Conservation (phyloP, 768 basidiomycete genomes). For the Mycena indigotica region DNA sequence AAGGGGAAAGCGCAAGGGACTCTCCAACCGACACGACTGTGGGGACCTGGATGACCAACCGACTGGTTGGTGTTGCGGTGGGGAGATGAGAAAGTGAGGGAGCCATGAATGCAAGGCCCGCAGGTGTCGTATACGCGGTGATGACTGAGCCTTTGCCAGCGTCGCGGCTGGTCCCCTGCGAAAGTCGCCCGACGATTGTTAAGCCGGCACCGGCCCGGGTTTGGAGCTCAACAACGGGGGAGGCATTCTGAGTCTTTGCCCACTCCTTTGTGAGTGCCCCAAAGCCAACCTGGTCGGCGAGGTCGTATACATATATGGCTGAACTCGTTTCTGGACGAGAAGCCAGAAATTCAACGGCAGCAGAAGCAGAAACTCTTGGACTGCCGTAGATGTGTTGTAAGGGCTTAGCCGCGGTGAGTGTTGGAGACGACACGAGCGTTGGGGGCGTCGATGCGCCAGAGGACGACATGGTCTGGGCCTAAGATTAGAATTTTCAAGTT, state of each 20-base stretch:
- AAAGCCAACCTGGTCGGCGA: conserved; percentile 84
- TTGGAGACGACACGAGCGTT: conserved; percentile 43
- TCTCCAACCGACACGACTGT: conserved; percentile 67
- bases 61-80: conserved; percentile 56
- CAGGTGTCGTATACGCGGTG: conserved; percentile 81
- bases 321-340: conserved; percentile 60
- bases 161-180: conserved; percentile 76
- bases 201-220: conserved; percentile 85
- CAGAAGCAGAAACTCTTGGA: conserved; percentile 56
- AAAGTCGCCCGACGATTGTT: conserved; percentile 75
- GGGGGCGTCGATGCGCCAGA: conserved; percentile 44
- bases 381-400: conserved; percentile 40
- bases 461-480: conserved; percentile 19
- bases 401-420: conserved; percentile 33
- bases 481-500: conserved; percentile 14
- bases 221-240: conserved; percentile 70
- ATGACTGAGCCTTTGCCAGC: conserved; percentile 59
- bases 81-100: conserved; percentile 78
- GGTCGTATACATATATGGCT: conserved; percentile 77
- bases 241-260: conserved; percentile 47
- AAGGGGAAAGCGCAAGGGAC: conserved; percentile 72
- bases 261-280: conserved; percentile 72
- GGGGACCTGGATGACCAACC: conserved; percentile 84
- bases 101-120: conserved; percentile 83
- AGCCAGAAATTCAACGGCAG: conserved; percentile 67